Percentiles rank a stretch among this genome's conserved stretches.
Evolutionary conservation across 225 moss, liverwort and hornwort species (phyloP).

Genomic region (Anthoceros angustus): DNA sequence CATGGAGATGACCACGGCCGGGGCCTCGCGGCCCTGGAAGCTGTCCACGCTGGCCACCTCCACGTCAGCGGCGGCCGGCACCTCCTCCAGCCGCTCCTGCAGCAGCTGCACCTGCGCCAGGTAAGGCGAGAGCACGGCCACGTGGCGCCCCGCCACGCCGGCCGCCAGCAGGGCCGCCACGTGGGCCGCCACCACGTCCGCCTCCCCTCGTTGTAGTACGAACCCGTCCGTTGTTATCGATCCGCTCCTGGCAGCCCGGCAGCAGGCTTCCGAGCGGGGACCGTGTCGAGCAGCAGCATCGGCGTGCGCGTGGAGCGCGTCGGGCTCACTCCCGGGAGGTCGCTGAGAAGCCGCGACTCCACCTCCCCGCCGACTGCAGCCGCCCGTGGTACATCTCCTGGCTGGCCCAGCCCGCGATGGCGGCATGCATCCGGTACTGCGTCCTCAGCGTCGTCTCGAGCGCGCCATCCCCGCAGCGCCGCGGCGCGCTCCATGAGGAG

Average conservation of each 20-base stretch:
- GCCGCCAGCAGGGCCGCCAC: slow-evolving; percentile 64
- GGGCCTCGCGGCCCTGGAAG: slow-evolving; percentile 94
- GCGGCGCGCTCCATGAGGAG: slow-evolving; percentile 94
- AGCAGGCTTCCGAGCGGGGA: slow-evolving; percentile 80
- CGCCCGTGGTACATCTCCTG: slow-evolving; percentile 69
- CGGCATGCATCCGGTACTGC: slow-evolving; percentile 88
- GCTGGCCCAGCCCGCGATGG: slow-evolving; percentile 73
- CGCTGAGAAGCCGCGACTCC: slow-evolving; percentile 51
- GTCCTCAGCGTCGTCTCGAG: slow-evolving; percentile 52
- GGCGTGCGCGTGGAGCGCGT: slow-evolving; percentile 60
- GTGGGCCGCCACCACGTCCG: slow-evolving; percentile 79
- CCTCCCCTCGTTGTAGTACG: slow-evolving; percentile 92
- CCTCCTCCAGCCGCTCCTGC: slow-evolving; percentile 61
- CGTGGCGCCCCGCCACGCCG: slow-evolving; percentile 57
- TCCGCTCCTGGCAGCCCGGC: slow-evolving; percentile 79
- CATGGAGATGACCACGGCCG: slow-evolving; percentile 94
- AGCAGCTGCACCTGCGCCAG: slow-evolving; percentile 95
- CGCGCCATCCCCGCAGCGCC: slow-evolving; percentile 48
- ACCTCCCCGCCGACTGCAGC: slow-evolving; percentile 48
- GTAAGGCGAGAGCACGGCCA: slow-evolving; percentile 88
- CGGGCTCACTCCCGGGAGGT: slow-evolving; percentile 39
- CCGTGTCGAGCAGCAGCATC: slow-evolving; percentile 86
- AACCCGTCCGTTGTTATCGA: slow-evolving; percentile 89
- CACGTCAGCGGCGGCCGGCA: slow-evolving; percentile 52
- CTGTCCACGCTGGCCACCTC: slow-evolving; percentile 93